Base-by-base conservation (phyloP, 2,329 filamentous ascomycete species). In the Talaromyces sp. region DNA sequence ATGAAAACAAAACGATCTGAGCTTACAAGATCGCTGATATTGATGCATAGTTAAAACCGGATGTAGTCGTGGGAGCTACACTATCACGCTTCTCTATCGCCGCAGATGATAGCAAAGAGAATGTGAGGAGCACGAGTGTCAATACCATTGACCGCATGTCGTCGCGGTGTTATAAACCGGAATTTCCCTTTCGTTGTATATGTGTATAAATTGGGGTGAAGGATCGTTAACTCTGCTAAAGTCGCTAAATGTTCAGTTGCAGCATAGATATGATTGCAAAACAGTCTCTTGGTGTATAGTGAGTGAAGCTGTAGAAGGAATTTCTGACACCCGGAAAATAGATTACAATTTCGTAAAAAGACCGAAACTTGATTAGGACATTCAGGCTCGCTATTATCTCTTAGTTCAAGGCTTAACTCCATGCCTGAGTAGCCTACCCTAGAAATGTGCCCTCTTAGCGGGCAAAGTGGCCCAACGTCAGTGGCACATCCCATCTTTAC, bases 21-120 rank as follows among this genome's bases (percentile, higher is more conserved):
- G 40, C 62, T 42, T 37, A 63, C 62, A 63, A 23, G 9, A 60
- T 25, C 5, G 62, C 39, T 46, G 62, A 60, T 44, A 63, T n/a
- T 16, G 62, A 35, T 39, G 48, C 62, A 42, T 56, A 60, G 14
- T 60, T 63, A 4, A 40, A 50, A 7, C 37, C 62, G 3, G 50
- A 48, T 35, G 62, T 63, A 25, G 39, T 31, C 31, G 56, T 46
- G n/a, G 50, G 16, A 40, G 57, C 21, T n/a, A 42, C 33, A 39
- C 14, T 25, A 23, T 60, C 50, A 18, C 59, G 59, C 33, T 33
- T 46, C 16, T 55, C 37, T 21, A 55, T 61, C 28, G 37, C 6
- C 16, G 62, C 62, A 18, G 52, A 60, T 6, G 62, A 44, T 21
- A 60, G 52, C 58, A 25, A 52, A n/a, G n/a, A n/a, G n/a, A n/a